Evolutionary conservation across 768 basidiomycete species (phyloP).

Genomic region (Xerocomus potaroensis): DNA sequence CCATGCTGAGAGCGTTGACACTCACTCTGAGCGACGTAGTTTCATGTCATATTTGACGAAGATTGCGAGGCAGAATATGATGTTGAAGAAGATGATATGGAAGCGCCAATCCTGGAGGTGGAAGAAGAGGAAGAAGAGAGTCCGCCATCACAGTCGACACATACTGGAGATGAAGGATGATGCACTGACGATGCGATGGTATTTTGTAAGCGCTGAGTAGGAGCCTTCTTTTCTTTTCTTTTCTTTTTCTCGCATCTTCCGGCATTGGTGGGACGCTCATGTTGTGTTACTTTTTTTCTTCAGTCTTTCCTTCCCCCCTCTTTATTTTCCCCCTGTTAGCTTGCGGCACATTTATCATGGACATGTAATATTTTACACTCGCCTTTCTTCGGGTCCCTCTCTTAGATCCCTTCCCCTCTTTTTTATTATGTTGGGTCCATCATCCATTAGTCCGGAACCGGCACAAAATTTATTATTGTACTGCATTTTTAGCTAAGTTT

Average conservation of each 20-base stretch:
- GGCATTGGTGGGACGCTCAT: conserved; percentile 18
- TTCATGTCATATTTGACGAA: conserved; percentile 73
- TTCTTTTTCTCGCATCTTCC: conserved; percentile 8
- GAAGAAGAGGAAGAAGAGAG: conserved; percentile 50
- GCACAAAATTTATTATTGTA: conserved; percentile 28
- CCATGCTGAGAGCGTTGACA: not conserved
- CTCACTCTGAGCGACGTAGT: conserved; percentile 34
- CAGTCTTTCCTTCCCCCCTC: conserved; percentile 1
- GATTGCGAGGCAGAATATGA: conserved; percentile 51
- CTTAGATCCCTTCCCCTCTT: conserved; percentile 2
- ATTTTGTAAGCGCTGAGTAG: conserved; percentile 8
- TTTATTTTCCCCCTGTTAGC: not conserved
- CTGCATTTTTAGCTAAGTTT: conserved; percentile 15
- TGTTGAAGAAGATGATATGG: conserved; percentile 62
- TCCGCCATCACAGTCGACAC: conserved; percentile 23
- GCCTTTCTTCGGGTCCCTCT: conserved; percentile 3
- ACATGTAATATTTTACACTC: conserved; percentile 27
- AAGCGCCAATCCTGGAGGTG: conserved; percentile 64
- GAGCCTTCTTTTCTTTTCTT: conserved; percentile 2
- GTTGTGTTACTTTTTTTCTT: conserved; percentile 21
- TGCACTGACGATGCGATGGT: conserved; percentile 1
- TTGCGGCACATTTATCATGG: conserved; percentile 30
- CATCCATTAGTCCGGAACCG: conserved; percentile 18
- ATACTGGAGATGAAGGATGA: conserved; percentile 22
- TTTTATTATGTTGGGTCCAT: conserved; percentile 12